Evolutionary conservation across 1,139 yeast genomes (phyloP).

Genomic region (Protomyces macrosporus): DNA sequence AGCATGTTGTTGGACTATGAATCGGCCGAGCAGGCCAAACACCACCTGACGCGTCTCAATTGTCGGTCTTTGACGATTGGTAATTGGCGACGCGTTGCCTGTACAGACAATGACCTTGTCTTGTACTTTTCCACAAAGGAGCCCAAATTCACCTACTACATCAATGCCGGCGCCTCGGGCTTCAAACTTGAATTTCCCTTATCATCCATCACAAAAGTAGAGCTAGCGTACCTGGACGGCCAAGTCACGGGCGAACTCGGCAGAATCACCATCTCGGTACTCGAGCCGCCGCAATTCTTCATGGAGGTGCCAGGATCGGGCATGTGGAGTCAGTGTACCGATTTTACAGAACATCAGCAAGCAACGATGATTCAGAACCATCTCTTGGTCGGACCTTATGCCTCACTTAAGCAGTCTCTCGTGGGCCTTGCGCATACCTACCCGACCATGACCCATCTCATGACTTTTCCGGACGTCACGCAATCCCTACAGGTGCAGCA

Average conservation of each 20-base stretch:
- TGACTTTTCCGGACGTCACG: constrained; percentile 5
- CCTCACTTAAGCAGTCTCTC: neutral
- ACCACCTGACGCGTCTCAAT: constrained; percentile 30
- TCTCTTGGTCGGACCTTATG: constrained; percentile 34
- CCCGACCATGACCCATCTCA: neutral
- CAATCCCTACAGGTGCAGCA: neutral
- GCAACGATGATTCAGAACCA: constrained; percentile 35
- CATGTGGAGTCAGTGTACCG: constrained; percentile 35
- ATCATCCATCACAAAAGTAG: constrained; percentile 29
- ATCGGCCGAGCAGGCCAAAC: neutral
- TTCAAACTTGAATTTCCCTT: constrained; percentile 36
- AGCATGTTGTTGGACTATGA: constrained; percentile 42
- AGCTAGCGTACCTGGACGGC: neutral
- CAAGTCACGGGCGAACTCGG: constrained; percentile 3
- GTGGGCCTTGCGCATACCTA: neutral
- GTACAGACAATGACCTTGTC: constrained; percentile 33
- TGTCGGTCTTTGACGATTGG: constrained; percentile 37
- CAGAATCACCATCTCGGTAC: constrained; percentile 10
- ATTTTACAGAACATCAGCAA: constrained; percentile 37
- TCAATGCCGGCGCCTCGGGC: constrained; percentile 34
- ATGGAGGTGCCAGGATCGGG: constrained; percentile 32
- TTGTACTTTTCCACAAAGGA: constrained; percentile 34
- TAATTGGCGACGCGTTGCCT: constrained; percentile 36
- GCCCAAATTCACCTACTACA: constrained; percentile 34
- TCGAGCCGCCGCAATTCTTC: constrained; percentile 34